A percentile compares a stretch with the other conserved stretches of the same genome.
These are phyloP conservation scores for Truncatella angustata DNA, from an alignment of 2,329 filamentous ascomycete species.

Conservation along the genomic window DNA sequence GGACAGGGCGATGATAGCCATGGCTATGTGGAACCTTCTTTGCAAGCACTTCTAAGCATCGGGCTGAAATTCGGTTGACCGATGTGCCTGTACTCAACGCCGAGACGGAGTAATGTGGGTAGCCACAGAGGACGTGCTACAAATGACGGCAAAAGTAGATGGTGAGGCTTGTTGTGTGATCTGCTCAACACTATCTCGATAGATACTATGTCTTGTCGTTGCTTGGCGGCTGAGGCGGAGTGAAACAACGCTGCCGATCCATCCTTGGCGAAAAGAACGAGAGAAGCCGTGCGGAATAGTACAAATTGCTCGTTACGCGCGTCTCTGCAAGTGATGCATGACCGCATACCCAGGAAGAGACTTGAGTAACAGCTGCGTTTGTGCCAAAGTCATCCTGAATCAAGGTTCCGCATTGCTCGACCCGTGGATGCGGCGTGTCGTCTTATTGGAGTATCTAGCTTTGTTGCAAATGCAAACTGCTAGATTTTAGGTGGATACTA, in stretches of 20 bases:
- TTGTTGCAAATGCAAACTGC: no score
- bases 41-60: not conserved
- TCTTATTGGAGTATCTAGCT: no score
- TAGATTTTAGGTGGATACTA: no score
- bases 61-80: not conserved
- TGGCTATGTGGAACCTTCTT: slow-evolving; percentile 1
- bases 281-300: not conserved
- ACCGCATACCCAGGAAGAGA: not conserved
- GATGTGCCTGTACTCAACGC: not conserved
- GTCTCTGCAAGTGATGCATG: not conserved
- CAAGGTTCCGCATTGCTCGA: not conserved
- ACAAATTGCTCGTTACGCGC: not conserved
- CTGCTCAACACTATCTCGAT: slow-evolving; percentile 4
- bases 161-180: not conserved
- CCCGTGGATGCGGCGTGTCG: not conserved
- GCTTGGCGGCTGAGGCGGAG: slow-evolving; percentile 16
- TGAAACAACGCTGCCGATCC: slow-evolving; percentile 13
- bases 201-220: slow-evolving; percentile 11
- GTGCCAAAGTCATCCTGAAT: not conserved
- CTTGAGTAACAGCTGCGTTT: not conserved
- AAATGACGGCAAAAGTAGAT: slow-evolving; percentile 6
- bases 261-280: slow-evolving; percentile 11
- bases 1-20: not conserved
- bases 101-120: slow-evolving; percentile 3
- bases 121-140: slow-evolving; percentile 9